Conservation (phyloP, 179 eudicot genomes). For the Monotropa hypopitys region DNA sequence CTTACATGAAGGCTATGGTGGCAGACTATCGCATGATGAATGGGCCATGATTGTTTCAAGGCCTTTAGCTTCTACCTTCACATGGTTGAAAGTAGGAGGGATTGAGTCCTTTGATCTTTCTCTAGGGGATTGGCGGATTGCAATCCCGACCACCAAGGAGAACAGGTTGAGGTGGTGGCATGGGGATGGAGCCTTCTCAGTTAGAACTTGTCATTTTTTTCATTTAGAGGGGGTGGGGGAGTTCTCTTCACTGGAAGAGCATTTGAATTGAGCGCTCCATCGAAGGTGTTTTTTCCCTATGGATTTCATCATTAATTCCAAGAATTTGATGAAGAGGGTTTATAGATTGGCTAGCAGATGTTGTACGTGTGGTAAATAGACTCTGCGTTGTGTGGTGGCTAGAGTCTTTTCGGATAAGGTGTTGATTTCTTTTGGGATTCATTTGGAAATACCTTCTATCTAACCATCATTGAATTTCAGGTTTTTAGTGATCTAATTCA, state of each 20-base stretch:
- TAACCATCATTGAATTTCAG: neutral
- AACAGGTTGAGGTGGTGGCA: neutral
- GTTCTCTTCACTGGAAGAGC: neutral
- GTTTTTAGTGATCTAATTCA: neutral
- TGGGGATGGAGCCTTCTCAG: neutral
- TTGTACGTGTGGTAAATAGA: neutral
- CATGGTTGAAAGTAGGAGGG: neutral
- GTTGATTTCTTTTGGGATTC: neutral
- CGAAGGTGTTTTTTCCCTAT: neutral
- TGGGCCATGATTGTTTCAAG: neutral
- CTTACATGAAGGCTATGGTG: neutral
- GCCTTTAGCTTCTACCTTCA: neutral
- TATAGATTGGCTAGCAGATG: neutral
- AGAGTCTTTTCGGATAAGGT: neutral
- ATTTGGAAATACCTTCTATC: neutral
- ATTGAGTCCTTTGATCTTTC: neutral
- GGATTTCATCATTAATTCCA: neutral
- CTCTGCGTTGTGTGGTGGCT: neutral
- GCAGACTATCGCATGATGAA: neutral
- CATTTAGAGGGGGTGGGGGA: neutral
- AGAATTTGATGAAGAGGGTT: neutral
- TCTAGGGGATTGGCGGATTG: neutral
- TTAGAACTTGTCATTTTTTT: neutral
- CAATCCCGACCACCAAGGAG: neutral
- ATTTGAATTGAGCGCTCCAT: neutral